Evolutionary conservation across 2,329 filamentous ascomycete species (phyloP).

Genomic region (Atkinsonella texensis): DNA sequence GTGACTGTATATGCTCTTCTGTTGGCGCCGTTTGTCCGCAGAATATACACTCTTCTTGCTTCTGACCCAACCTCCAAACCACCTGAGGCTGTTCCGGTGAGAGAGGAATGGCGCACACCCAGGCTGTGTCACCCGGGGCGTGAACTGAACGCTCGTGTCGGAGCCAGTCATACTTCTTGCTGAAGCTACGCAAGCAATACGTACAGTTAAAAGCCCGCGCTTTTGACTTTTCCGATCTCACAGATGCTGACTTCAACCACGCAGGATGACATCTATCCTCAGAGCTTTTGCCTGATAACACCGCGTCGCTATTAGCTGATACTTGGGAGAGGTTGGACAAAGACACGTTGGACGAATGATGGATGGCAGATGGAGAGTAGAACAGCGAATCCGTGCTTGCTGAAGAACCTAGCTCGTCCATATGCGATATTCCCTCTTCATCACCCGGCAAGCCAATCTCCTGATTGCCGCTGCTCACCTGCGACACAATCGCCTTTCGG

Average conservation of each 20-base stretch:
- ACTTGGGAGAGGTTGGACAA: conserved; percentile 8
- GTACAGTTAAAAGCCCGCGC: conserved; percentile 23
- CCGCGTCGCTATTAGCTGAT: conserved; percentile 7
- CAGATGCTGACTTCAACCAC: conserved; percentile 7
- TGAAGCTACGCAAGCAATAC: conserved; percentile 25
- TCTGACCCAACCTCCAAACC: conserved; percentile 36
- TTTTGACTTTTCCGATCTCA: conserved; percentile 7
- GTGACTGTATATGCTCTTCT: conserved; percentile 24
- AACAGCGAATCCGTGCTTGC: conserved; percentile 18
- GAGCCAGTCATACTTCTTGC: conserved; percentile 29
- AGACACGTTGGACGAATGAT: conserved; percentile 11
- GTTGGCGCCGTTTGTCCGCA: conserved; percentile 23
- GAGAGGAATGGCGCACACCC: conserved; percentile 36
- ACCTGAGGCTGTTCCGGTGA: conserved; percentile 26
- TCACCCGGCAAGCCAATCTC: not conserved
- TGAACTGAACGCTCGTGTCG: conserved; percentile 40
- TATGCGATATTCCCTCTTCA: not conserved
- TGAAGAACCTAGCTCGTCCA: conserved; percentile 20
- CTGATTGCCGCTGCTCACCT: not conserved
- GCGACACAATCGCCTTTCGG: conserved; percentile 17
- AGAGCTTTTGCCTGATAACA: conserved; percentile 3
- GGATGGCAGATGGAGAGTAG: conserved; percentile 11
- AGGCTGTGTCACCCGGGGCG: conserved; percentile 27
- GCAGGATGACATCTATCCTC: conserved; percentile 4
- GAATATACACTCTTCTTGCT: conserved; percentile 27